Evolutionary conservation across 2,329 filamentous ascomycete genomes (phyloP), one percentile per base, ranked within the genome.

Genomic region (Colletotrichum gigasporum): DNA sequence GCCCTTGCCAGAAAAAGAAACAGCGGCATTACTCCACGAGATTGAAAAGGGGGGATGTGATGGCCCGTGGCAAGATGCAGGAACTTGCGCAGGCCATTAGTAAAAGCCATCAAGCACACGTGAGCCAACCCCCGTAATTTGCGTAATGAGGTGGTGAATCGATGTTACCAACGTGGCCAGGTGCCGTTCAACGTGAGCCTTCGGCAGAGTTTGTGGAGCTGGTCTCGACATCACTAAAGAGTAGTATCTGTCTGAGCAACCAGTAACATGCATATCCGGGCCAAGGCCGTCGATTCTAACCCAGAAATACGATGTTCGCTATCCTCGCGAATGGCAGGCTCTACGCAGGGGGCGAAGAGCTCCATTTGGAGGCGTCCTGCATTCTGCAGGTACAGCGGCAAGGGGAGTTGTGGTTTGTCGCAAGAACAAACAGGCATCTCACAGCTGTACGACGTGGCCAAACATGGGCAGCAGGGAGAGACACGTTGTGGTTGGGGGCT

Each of bases 391-490:
- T 37, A 45, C 35, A 20, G 11, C 44, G 42, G 48, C 42, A 44
- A 56, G 32, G 28, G 48, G 35, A 30, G 12, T 12, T n/a, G 34
- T 42, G 48, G 28, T 26, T 64, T 48, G 41, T 62, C 41, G 32
- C 34, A 41, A 16, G 22, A 20, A 54, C 48, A 50, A 37, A 37
- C 41, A 24, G 18, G 48, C 39, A 60, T 53, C 18, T 12, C 34
- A 39, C 41, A 39, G 16, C 16, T 37, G 42, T 44, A 26, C 34
- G 20, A 61, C 42, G 10, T 32, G n/a, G 47, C 34, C 26, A 61
- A n/a, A 54, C 26, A 41, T 26, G n/a, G n/a, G 16, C 20, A 14
- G 44, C 34, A 54, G 34, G 20, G 47, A 64, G 41, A 61, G 11
- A 54, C 26, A 54, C 18, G 26, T 10, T 14, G 9, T 26, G 47